Evolutionary conservation across 306 rosid genomes (phyloP).

Genomic region (Rosa rugosa): DNA sequence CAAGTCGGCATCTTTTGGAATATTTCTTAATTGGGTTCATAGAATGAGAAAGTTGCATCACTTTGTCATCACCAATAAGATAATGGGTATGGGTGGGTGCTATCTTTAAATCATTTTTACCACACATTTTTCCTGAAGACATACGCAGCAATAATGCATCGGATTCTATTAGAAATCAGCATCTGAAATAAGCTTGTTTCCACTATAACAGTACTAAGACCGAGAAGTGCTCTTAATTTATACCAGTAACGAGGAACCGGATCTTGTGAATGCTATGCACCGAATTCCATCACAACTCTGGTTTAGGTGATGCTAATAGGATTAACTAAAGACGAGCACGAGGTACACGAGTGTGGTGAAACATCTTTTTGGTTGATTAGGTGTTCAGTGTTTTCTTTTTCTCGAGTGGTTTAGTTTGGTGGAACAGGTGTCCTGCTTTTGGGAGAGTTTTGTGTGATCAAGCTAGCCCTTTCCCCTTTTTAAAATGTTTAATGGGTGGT

Average conservation of each 20-base stretch:
- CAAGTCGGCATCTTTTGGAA: conserved; percentile 4
- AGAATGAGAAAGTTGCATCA: conserved; percentile 30
- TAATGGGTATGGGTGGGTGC: conserved; percentile 23
- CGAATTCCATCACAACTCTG: background rate
- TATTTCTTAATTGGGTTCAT: conserved; percentile 10
- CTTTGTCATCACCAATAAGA: conserved; percentile 13
- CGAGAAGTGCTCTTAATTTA: background rate
- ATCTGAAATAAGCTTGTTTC: background rate
- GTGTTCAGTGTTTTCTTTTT: conserved; percentile 16
- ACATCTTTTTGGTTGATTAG: conserved; percentile 13
- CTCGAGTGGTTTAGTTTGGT: conserved; percentile 12
- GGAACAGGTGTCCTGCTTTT: conserved; percentile 11
- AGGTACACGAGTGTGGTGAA: conserved; percentile 36
- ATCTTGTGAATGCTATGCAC: background rate
- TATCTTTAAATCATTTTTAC: conserved; percentile 8
- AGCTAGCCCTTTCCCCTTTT: background rate
- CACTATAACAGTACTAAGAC: background rate
- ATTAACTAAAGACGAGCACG: conserved; percentile 33
- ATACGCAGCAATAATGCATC: background rate
- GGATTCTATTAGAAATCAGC: background rate
- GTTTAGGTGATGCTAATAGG: background rate
- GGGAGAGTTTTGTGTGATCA: conserved; percentile 1
- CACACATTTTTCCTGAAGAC: background rate
- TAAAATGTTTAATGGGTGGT: background rate
- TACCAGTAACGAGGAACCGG: background rate